phyloP scores from a whole-genome alignment of 345 rosid genomes.

The Boechera stricta region DNA sequence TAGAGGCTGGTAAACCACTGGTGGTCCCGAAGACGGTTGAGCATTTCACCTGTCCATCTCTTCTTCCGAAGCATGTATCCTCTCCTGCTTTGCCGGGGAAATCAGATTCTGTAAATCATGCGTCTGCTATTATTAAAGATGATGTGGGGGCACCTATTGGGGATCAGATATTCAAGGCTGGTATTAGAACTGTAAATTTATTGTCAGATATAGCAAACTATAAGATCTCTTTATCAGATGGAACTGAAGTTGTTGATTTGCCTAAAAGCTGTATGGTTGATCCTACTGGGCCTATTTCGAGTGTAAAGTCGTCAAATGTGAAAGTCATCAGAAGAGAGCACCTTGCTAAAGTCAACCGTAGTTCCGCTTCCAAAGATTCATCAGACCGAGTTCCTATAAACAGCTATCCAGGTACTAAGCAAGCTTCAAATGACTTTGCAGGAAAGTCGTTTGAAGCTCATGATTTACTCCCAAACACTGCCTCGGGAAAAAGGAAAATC shows the following conservation, averaged over 20 bases:
- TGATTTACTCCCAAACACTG: slow-evolving; percentile 6
- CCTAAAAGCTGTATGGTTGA: slow-evolving; percentile 63
- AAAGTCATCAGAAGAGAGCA: slow-evolving; percentile 62
- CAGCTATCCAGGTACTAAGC: slow-evolving; percentile 47
- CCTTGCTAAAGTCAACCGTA: slow-evolving; percentile 54
- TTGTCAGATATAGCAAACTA: slow-evolving; percentile 74
- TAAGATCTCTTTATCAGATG: slow-evolving; percentile 66
- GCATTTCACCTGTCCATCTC: slow-evolving; percentile 40
- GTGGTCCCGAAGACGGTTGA: slow-evolving; percentile 50
- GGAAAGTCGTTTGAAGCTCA: slow-evolving; percentile 39
- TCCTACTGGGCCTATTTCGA: slow-evolving; percentile 50
- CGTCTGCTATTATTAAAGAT: slow-evolving; percentile 46
- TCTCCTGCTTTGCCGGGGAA: slow-evolving; percentile 51
- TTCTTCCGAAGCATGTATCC: slow-evolving; percentile 52
- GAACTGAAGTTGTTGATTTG: slow-evolving; percentile 46
- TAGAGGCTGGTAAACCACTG: slow-evolving; percentile 46
- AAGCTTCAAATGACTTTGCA: slow-evolving; percentile 47
- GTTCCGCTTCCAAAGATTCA: slow-evolving; percentile 49
- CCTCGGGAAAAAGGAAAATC: slow-evolving; percentile 57
- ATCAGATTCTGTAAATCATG: slow-evolving; percentile 58
- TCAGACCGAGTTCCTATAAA: slow-evolving; percentile 43
- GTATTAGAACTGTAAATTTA: slow-evolving; percentile 66
- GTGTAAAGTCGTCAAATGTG: slow-evolving; percentile 58
- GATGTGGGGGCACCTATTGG: slow-evolving; percentile 54
- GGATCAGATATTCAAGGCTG: slow-evolving; percentile 73